A percentile compares a stretch with the other conserved stretches of the same genome.
Conservation (phyloP, 805 yeast species). For the Metahyphopichia silvanorum region DNA sequence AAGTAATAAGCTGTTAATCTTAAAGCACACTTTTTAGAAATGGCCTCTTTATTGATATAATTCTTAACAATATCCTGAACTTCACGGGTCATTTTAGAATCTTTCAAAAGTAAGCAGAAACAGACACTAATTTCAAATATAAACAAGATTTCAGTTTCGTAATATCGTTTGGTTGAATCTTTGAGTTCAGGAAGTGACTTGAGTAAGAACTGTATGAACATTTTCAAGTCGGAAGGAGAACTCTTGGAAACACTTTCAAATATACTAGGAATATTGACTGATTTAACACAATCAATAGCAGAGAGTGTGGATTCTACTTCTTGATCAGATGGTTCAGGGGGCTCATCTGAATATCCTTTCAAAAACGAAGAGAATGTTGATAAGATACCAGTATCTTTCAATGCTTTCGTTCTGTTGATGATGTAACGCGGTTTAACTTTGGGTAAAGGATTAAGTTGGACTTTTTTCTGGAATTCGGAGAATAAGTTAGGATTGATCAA, state of each 20-base stretch:
- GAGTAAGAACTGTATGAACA: constrained; percentile 24
- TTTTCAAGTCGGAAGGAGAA: constrained; percentile 31
- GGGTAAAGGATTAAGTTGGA: constrained; percentile 52
- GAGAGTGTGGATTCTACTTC: constrained; percentile 84
- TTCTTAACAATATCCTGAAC: constrained; percentile 11
- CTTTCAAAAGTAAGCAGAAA: constrained; percentile 28
- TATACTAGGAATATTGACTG: constrained; percentile 58
- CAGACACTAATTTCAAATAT: constrained; percentile 43
- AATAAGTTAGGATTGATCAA: constrained; percentile 61
- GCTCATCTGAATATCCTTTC: constrained; percentile 81
- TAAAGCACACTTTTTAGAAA: constrained; percentile 29
- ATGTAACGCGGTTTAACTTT: constrained; percentile 65
- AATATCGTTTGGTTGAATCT: constrained; percentile 34
- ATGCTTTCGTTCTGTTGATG: constrained; percentile 59
- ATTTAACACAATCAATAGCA: constrained; percentile 77
- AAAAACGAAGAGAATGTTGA: constrained; percentile 90
- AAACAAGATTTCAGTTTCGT: constrained; percentile 47
- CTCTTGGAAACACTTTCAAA: constrained; percentile 48
- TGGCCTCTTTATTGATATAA: constrained; percentile 11
- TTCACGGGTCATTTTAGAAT: constrained; percentile 15
- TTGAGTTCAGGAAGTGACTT: constrained; percentile 22
- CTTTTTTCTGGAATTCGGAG: constrained; percentile 57
- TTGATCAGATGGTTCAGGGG: constrained; percentile 89
- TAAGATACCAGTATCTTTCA: constrained; percentile 74
- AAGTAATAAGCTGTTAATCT: constrained; percentile 54